phyloP scores from a whole-genome alignment of 2,329 filamentous ascomycete species.

The Arachnomyces sp. region DNA sequence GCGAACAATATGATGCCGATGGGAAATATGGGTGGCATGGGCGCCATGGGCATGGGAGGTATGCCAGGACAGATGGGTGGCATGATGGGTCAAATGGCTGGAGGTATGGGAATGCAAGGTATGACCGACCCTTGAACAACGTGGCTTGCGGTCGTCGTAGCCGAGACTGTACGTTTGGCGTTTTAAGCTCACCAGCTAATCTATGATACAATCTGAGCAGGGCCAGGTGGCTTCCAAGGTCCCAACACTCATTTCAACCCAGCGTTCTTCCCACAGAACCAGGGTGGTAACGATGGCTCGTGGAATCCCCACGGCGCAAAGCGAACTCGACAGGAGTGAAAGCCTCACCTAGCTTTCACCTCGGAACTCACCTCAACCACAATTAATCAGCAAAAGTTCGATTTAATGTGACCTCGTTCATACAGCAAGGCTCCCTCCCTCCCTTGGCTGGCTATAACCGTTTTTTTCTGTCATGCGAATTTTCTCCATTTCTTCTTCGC shows the following conservation, averaged over 20 bases:
- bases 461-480: no score
- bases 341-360: background rate
- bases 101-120: conserved; percentile 45
- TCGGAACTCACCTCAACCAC: background rate
- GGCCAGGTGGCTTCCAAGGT: conserved; percentile 55
- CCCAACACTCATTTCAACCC: conserved; percentile 66
- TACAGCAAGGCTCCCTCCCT: no score
- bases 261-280: conserved; percentile 58
- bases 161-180: no score
- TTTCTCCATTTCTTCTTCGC: no score
- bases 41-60: conserved; percentile 45
- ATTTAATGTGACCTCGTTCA: background rate
- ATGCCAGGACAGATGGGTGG: conserved; percentile 53
- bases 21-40: conserved; percentile 40
- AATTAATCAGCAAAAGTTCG: no score
- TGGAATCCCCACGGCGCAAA: conserved; percentile 80
- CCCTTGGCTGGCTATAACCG: no score
- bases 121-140: conserved; percentile 20
- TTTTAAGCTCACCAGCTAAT: conserved; percentile 16
- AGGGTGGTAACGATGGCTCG: conserved; percentile 49
- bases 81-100: conserved; percentile 45
- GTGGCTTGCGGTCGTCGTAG: no score
- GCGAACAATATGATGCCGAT: conserved; percentile 30
- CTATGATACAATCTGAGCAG: conserved; percentile 20
- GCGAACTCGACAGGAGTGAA: conserved; percentile 63